These are phyloP conservation scores for Earliella scabrosa DNA, from an alignment of 1,284 basidiomycete genomes.

Conservation along the genomic window DNA sequence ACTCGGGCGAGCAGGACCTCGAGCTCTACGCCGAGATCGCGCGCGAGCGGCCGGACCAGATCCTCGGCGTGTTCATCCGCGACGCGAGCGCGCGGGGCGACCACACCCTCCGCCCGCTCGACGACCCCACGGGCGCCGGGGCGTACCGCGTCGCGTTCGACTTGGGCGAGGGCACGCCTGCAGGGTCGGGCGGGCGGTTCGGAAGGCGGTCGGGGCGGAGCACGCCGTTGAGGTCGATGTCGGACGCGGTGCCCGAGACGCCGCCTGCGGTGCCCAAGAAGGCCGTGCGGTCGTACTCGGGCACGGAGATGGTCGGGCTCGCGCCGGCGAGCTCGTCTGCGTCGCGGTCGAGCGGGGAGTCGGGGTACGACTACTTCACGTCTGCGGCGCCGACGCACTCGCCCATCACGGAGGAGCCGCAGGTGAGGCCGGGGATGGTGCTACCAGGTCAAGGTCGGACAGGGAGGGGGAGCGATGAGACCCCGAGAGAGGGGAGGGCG, in stretches of 20 bases:
- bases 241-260: conserved; percentile 15
- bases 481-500: conserved; percentile 1
- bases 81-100: conserved; percentile 55
- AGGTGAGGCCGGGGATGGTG: conserved; percentile 17
- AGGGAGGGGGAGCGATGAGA: conserved; percentile 1
- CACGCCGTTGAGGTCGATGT: conserved; percentile 21
- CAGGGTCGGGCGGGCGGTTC: conserved; percentile 5
- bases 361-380: conserved; percentile 22
- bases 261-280: conserved; percentile 8
- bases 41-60: conserved; percentile 63
- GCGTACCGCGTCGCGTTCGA: conserved; percentile 21
- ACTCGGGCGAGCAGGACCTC: conserved; percentile 88
- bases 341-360: conserved; percentile 1
- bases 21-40: conserved; percentile 82
- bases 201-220: conserved; percentile 7
- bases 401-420: conserved; percentile 26
- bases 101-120: conserved; percentile 38
- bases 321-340: neutral
- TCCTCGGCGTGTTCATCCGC: conserved; percentile 78
- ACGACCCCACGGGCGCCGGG: conserved; percentile 60
- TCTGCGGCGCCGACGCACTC: conserved; percentile 16
- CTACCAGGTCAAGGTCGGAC: no score
- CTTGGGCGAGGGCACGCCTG: no score
- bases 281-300: conserved; percentile 20
- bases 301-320: conserved; percentile 5